Evolutionary conservation across 352 stramenopile genomes (phyloP), one percentile per base, ranked within the genome.

Genomic region (Phytopythium ostracodes): DNA sequence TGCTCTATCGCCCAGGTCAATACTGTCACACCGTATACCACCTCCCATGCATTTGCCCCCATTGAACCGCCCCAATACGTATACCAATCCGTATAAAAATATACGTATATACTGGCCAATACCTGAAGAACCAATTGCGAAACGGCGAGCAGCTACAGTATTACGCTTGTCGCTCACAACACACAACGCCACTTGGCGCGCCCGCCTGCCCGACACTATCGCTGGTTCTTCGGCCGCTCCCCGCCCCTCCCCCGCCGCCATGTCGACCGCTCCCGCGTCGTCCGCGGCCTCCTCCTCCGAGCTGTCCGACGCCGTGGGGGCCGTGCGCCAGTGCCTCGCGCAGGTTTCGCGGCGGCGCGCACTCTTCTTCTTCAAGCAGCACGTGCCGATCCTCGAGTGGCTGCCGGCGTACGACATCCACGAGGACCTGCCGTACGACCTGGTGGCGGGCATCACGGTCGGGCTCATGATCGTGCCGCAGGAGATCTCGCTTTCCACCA

Each of bases 391-490:
- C 66, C 68, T 89, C 53, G 70, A 81, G 49, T 89, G 80, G 80
- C 63, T 89, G 14, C 77, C 77, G n/a, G 65, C 50, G 14, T 89
- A 89, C 68, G 72, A 84, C 54, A 44, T 84, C 15, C 64, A 61
- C 36, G 70, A 79, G 36, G 77, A 87, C 62, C 65, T 87, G 25
- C 68, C 73, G 62, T 87, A 79, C 68, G 77, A 83, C 62, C 42
- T 83, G 43, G 76, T 87, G 12, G 73, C 77, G 6, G 77, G 77
- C 60, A 60, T 87, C 36, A 87, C 77, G 7, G 77, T 87, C 38
- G 87, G 83, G 56, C 81, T 97, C 68, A 97, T 97, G 88, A 80
- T 92, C 54, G 79, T 98, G 56, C 89, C 89, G 25, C 87, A 96
- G 67, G 81, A 86, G 57, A 96, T 98, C 77, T 88, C 76, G 63